Base-by-base conservation (phyloP, 176 grass and related monocot genomes). In the Phyllostachys edulis region DNA sequence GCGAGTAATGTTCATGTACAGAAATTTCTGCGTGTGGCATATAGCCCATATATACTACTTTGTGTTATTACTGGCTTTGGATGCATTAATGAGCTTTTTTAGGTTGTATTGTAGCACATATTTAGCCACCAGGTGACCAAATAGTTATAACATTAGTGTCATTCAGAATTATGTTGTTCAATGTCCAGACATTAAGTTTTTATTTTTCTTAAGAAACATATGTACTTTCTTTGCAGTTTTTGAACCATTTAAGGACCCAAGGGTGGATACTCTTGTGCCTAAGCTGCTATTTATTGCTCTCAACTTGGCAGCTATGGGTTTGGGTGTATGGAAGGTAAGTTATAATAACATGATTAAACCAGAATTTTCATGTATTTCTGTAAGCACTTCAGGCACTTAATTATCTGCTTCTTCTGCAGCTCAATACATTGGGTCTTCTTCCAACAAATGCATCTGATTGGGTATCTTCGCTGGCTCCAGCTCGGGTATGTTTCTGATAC, bases 361-460 rank as follows among this genome's bases (percentile, higher is more conserved):
- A 80, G 4, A 88, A 50, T 65, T 56, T 75, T 82, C 42, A 79
- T 76, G 1, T 60, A 54, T 54, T 56, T 54, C 6, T 77, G 3
- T 20, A 84, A 76, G 26, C 21, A 60, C 71, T 59, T 82, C 42
- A 16, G 39, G 44, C 26, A 69, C 51, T 62, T 87, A 79, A 71
- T 41, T 82, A 8, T 29, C 54, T 52, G 17, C 60, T 88, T 72
- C 45, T 90, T 84, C 59, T 81, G 59, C 74, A 98, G 96, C 93
- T 98, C 69, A 98, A 98, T 69, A 92, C 96, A 1, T 89, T 98
- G 89, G 96, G 96, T 83, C 96, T 98, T 90, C 96, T 98, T 88
- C 96, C 96, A 71, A 93, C 96, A 41, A 94, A 93, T 83, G 85
- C 91, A 80, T 98, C 96, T 36, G 96, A 98, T 63, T 98, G 96